phyloP scores from a whole-genome alignment of 2,329 filamentous ascomycete genomes.

The Gremmenia infestans region DNA sequence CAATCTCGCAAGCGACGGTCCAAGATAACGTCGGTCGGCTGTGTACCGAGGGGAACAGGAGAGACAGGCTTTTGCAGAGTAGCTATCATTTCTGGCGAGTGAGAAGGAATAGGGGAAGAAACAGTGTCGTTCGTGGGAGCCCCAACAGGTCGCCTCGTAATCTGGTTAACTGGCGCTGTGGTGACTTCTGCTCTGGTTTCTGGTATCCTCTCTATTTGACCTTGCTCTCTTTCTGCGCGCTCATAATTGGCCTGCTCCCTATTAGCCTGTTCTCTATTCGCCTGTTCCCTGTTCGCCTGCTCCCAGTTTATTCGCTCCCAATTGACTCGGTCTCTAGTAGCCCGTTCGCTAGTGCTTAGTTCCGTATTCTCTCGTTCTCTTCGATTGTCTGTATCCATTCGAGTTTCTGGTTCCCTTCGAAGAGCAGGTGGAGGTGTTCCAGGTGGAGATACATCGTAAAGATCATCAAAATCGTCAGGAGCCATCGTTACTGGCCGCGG shows the following conservation, averaged over 20 bases:
- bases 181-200: not conserved
- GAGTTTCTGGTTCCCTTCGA: not conserved
- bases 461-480: slow-evolving; percentile 25
- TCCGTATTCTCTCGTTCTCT: too few species aligned
- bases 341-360: too few species aligned
- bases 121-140: slow-evolving; percentile 4
- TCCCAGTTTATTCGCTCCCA: too few species aligned
- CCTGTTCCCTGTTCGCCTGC: not conserved
- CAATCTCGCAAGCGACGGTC: slow-evolving; percentile 12
- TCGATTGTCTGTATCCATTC: not conserved
- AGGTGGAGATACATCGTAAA: slow-evolving; percentile 33
- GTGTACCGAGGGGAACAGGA: slow-evolving; percentile 20
- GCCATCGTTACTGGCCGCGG: slow-evolving; percentile 33
- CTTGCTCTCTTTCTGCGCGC: not conserved
- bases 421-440: slow-evolving; percentile 22
- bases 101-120: slow-evolving; percentile 1
- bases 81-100: slow-evolving; percentile 17
- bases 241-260: not conserved
- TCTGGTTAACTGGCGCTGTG: slow-evolving; percentile 13
- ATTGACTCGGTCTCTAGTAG: too few species aligned
- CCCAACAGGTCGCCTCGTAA: slow-evolving; percentile 24
- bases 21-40: slow-evolving; percentile 5
- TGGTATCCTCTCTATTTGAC: not conserved
- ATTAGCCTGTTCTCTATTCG: not conserved
- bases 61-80: slow-evolving; percentile 21